Conservation (phyloP, 2,329 filamentous ascomycete genomes). For the Aspergillus tubingensis region DNA sequence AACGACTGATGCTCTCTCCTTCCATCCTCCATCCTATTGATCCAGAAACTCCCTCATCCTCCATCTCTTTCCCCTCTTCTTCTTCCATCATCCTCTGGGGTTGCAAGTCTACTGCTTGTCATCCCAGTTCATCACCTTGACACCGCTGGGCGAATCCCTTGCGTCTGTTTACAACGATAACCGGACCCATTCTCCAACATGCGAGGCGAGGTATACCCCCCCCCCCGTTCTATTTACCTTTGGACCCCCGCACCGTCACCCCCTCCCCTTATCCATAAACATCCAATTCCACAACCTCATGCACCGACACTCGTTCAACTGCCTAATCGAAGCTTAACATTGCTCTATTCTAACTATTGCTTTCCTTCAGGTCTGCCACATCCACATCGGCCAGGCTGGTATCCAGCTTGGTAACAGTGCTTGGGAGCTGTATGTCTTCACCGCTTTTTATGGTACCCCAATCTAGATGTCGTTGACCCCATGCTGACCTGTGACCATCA, state of each 20-base stretch:
- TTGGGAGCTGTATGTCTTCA: conserved; percentile 64
- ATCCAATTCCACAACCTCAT: conserved; percentile 4
- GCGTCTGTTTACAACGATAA: neutral
- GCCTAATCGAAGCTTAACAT: neutral
- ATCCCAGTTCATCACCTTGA: neutral
- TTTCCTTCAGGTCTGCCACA: conserved; percentile 59
- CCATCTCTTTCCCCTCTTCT: conserved; percentile 2
- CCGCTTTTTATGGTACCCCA: conserved; percentile 28
- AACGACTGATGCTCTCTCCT: conserved; percentile 4
- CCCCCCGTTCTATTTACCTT: conserved; percentile 21
- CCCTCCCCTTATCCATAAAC: conserved; percentile 20
- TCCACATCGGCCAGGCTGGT: conserved; percentile 70
- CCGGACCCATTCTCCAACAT: conserved; percentile 26
- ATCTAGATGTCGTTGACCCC: neutral
- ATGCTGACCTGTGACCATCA: conserved; percentile 7
- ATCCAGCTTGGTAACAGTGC: conserved; percentile 68
- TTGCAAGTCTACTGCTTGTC: neutral
- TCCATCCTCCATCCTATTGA: neutral
- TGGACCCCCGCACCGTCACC: conserved; percentile 22
- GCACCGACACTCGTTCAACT: neutral
- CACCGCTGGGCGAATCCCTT: neutral
- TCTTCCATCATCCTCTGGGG: conserved; percentile 4
- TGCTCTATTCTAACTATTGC: conserved; percentile 13
- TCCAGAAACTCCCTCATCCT: conserved; percentile 8
- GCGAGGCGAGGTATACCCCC: conserved; percentile 38